Conservation (phyloP, 2,329 filamentous ascomycete genomes). For the Nakataea oryzae region DNA sequence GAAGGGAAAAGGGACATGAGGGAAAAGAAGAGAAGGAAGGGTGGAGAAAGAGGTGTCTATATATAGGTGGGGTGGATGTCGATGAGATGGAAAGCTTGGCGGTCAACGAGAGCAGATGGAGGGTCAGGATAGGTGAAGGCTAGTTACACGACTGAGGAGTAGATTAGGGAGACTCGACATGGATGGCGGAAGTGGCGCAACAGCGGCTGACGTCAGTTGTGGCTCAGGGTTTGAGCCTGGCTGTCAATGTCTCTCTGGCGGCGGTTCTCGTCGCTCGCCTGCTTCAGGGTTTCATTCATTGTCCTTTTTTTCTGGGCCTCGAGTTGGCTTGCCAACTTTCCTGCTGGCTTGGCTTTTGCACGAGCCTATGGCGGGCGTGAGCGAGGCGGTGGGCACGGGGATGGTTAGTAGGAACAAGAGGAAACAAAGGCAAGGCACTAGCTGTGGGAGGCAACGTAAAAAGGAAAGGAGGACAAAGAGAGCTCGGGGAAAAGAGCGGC, state of each 20-base stretch:
- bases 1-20: too few relatives aligned
- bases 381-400: not conserved
- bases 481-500: constrained; percentile 9
- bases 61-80: not conserved
- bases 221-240: constrained; percentile 42
- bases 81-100: too few relatives aligned
- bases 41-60: too few relatives aligned
- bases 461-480: not conserved
- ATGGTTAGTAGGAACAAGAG: too few relatives aligned
- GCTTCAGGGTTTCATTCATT: constrained; percentile 53
- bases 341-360: constrained; percentile 39
- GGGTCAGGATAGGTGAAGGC: not conserved
- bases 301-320: constrained; percentile 71
- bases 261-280: constrained; percentile 56
- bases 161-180: not conserved
- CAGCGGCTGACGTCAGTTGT: constrained; percentile 30
- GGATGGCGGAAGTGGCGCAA: not conserved
- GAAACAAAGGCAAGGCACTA: too few relatives aligned
- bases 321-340: constrained; percentile 62
- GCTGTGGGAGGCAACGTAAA: too few relatives aligned
- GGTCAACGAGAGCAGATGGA: too few relatives aligned
- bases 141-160: not conserved
- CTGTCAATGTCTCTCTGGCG: constrained; percentile 58
- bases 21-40: too few relatives aligned
- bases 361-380: constrained; percentile 2